Base-by-base conservation (phyloP, 1,139 yeast species). In the Debaryomyces singareniensis region DNA sequence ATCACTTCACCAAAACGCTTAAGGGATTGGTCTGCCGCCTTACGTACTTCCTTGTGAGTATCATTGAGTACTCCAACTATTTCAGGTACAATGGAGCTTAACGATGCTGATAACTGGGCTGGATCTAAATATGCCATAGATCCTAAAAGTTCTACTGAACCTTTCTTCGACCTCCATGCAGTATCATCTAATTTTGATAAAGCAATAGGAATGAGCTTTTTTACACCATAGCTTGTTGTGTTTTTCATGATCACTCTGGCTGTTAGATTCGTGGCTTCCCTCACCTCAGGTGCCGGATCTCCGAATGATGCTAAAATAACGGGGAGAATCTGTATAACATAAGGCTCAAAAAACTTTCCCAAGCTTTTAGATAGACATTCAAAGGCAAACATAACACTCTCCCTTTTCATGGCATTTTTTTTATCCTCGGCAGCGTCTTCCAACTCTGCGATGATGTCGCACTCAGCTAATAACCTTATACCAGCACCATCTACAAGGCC, bases 41-140 rank as follows among this genome's bases (percentile, higher is more conserved):
- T 85, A 42, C 99, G 73, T 16, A 91, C 98, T 51, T 91, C 98
- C 51, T 89, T 89, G 55, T 91, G 99, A 0, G 96, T 77, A 45
- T 91, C 98, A 49, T 85, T 89, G 49, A 93, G 66, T 13, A 89
- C 96, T 42, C 94, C 91, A 34, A 91, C 98, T 58, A 91, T 86
- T 51, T 89, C 95, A 2, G 99, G 99, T 38, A 91, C 85, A 58
- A 91, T 89, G 0, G 78, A 75, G 0, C 96, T 84, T 44, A 91
- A 67, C 1, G 96, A 86, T 1, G 89, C 75, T 4, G 97, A 86
- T 44, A 93, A 68, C 53, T 91, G 98, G 2, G 93, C 72, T 4
- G 98, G 98, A 48, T 91, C 96, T 41, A 93, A 69, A 52, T 89
- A 91, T 1, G 98, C 98, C 98, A 91, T 93, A 16, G 96, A 79